phyloP scores from a whole-genome alignment of 2,329 filamentous ascomycete genomes.

The Sarocladiaceae sp. region DNA sequence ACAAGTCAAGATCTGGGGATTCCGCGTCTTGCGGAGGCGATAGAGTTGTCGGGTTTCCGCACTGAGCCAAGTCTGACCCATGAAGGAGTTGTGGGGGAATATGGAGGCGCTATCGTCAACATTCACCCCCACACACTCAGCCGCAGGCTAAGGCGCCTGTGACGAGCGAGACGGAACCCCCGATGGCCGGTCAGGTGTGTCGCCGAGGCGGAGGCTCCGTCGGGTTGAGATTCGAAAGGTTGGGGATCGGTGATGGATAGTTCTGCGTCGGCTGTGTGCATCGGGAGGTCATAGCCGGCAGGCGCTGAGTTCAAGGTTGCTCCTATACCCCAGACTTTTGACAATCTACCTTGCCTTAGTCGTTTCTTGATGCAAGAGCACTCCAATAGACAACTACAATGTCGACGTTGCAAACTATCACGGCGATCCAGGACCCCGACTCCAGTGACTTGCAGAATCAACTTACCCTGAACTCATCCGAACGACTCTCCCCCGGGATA shows the following conservation, averaged over 20 bases:
- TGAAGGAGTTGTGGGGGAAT: background rate
- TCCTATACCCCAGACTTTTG: background rate
- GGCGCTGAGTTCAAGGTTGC: background rate
- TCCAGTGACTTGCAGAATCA: background rate
- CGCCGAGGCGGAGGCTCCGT: conserved; percentile 5
- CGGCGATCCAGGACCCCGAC: background rate
- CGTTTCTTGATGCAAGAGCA: background rate
- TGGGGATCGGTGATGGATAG: background rate
- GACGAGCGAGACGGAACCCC: conserved; percentile 1
- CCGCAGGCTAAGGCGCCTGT: conserved; percentile 3
- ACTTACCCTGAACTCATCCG: conserved; percentile 11
- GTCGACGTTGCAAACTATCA: background rate
- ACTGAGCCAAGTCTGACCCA: background rate
- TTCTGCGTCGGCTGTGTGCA: background rate
- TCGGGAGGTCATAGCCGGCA: background rate
- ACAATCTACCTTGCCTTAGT: background rate
- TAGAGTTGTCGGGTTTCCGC: conserved; percentile 4
- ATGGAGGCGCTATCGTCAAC: conserved; percentile 1
- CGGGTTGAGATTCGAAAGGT: too few relatives aligned
- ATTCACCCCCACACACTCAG: conserved; percentile 9
- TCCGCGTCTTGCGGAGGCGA: background rate
- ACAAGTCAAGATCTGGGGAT: conserved; percentile 7
- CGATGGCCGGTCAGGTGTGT: background rate
- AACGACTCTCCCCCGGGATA: conserved; percentile 13
- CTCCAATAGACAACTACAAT: background rate